Evolutionary conservation across 352 stramenopile genomes (phyloP).

Genomic region (Phytopythium mirpurense): DNA sequence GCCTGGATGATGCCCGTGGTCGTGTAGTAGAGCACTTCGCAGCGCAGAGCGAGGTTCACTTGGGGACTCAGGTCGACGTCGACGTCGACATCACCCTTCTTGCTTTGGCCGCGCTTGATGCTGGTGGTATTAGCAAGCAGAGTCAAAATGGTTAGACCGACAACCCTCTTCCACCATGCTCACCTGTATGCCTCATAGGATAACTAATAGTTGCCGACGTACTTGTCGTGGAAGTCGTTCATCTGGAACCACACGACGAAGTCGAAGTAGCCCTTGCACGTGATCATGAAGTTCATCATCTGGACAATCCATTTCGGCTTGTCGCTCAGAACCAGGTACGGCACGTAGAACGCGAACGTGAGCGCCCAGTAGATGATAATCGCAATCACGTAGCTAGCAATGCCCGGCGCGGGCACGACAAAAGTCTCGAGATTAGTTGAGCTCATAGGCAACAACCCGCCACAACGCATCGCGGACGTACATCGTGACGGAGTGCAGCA

Average conservation of each 20-base stretch:
- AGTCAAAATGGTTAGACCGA: too few relatives aligned
- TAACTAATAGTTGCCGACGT: constrained; percentile 5
- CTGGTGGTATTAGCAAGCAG: neutral
- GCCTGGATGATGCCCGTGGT: constrained; percentile 87
- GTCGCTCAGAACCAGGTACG: constrained; percentile 65
- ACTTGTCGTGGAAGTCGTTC: constrained; percentile 73
- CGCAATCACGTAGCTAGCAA: constrained; percentile 76
- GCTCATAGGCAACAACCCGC: neutral
- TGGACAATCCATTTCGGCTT: constrained; percentile 47
- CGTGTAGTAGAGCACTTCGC: constrained; percentile 86
- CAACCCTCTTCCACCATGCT: too few relatives aligned
- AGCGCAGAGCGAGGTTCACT: constrained; percentile 80
- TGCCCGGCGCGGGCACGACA: neutral
- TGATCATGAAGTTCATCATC: constrained; percentile 90
- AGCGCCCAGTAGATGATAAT: constrained; percentile 90
- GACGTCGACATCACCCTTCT: constrained; percentile 71
- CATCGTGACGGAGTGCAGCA: constrained; percentile 86
- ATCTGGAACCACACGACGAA: constrained; percentile 89
- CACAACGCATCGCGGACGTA: constrained; percentile 23
- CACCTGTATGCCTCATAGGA: neutral
- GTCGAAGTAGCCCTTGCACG: constrained; percentile 88
- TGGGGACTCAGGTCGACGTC: constrained; percentile 83
- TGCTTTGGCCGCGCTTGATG: constrained; percentile 9
- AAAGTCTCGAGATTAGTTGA: too few relatives aligned
- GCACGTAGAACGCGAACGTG: constrained; percentile 83